These are phyloP conservation scores for Citrus maxima DNA, from an alignment of 345 rosid species.

Conservation along the genomic window DNA sequence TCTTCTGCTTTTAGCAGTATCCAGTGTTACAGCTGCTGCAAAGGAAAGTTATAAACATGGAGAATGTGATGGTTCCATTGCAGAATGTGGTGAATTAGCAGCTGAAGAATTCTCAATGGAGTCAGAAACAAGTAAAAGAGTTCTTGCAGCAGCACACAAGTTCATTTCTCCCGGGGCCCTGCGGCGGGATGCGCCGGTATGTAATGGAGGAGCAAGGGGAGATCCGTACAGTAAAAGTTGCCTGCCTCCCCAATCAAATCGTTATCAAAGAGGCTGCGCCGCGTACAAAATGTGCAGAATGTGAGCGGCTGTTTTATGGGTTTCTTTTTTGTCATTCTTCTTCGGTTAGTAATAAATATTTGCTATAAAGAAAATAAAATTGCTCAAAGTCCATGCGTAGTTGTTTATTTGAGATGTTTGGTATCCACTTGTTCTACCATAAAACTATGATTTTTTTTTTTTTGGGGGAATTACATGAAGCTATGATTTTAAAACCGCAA, in stretches of 20 bases:
- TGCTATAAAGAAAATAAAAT: neutral
- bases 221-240: conserved; percentile 11
- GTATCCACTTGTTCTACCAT: neutral
- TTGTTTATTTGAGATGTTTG: neutral
- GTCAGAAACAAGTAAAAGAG: conserved; percentile 5
- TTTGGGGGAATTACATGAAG: too few species aligned
- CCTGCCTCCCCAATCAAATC: conserved; percentile 15
- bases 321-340: neutral
- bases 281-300: conserved; percentile 10
- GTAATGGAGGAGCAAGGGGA: conserved; percentile 1
- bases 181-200: neutral
- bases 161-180: conserved; percentile 10
- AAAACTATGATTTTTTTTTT: too few species aligned
- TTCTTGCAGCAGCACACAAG: neutral
- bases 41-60: neutral
- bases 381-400: neutral
- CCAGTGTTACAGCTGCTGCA: neutral
- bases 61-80: conserved; percentile 9
- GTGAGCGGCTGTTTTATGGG: neutral
- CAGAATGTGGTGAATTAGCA: conserved; percentile 3
- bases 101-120: conserved; percentile 15
- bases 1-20: neutral
- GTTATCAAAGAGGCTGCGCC: conserved; percentile 14
- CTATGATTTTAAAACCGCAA: neutral
- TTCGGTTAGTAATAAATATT: neutral